Base-by-base conservation (phyloP, 192 early-diverging fungal species). In the Umbelopsis vinacea region DNA sequence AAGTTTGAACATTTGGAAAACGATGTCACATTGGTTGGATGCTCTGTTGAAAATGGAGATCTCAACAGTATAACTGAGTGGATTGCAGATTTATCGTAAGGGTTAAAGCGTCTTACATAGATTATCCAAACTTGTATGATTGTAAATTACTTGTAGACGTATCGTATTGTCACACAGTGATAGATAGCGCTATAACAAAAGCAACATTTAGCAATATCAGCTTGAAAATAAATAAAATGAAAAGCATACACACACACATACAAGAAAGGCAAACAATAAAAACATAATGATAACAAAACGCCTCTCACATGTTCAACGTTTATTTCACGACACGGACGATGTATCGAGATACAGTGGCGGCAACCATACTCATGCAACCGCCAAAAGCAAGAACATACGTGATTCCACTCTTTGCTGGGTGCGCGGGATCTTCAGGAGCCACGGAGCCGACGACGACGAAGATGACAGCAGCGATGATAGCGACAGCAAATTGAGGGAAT, bases 401-500 rank as follows among this genome's bases (percentile, higher is more conserved):
- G 23, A 92, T 84, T 2, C 78, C 72, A 7, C 73, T 74, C 7
- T 33, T 46, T 37, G 71, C 68, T 43, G 46, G 75, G 6, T 67
- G 29, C 46, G 57, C 67, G 6, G 68, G 35, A 11, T 68, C 67
- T 12, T 71, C 66, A 26, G 71, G 74, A n/a, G 68, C 35, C n/a
- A 52, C 54, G 2, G 69, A 21, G 37, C 79, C 88, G 77, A 93
- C 91, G 23, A 94, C 71, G 6, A 92, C 76, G 76, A 90, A 81
- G 8, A 81, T 76, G 22, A 76, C 5, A 10, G 79, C 87, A 71
- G 89, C 89, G 23, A 94, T 79, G 48, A 95, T 76, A 11, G 93
- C 92, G n/a, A 90, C 89, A 4, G 90, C 79, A 76, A 99, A 95
- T 79, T 99, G 97, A 12, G 97, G 97, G 50, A 96, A 73, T 6